Evolutionary conservation across 805 yeast species (phyloP).

Genomic region (Wickerhamomyces silvicola): DNA sequence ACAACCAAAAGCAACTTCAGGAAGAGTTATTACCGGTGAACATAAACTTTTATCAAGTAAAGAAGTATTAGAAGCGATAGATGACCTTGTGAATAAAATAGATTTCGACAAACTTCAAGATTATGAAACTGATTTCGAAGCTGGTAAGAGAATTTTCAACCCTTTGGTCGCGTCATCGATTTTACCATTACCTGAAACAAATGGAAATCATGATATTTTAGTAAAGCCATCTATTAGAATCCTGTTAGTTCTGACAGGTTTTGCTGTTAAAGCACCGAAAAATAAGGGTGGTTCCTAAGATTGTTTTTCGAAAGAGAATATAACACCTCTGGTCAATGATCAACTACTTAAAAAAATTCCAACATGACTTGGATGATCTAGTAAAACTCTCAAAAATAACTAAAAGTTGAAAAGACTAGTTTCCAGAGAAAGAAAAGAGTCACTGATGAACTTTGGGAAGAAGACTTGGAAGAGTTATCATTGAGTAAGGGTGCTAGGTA

Average conservation of each 20-base stretch:
- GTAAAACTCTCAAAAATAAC: slow-evolving; percentile 14
- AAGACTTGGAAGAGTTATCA: slow-evolving; percentile 9
- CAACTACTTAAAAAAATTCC: slow-evolving; percentile 5
- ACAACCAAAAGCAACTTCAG: slow-evolving; percentile 27
- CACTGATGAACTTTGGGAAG: slow-evolving; percentile 5
- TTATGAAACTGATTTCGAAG: slow-evolving; percentile 19
- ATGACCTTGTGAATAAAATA: slow-evolving; percentile 35
- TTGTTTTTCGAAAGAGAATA: slow-evolving; percentile 10
- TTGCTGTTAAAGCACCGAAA: slow-evolving; percentile 8
- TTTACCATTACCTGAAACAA: slow-evolving; percentile 9
- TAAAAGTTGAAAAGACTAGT: slow-evolving; percentile 11
- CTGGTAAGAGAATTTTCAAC: slow-evolving; percentile 13
- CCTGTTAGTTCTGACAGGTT: slow-evolving; percentile 15
- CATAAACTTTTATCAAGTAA: slow-evolving; percentile 27
- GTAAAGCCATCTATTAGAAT: slow-evolving; percentile 19
- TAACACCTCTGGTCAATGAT: slow-evolving; percentile 22
- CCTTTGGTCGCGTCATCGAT: slow-evolving; percentile 10
- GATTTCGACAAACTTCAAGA: slow-evolving; percentile 29
- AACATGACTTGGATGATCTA: slow-evolving; percentile 10
- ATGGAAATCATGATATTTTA: slow-evolving; percentile 17
- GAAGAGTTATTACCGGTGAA: slow-evolving; percentile 18
- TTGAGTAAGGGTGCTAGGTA: slow-evolving; percentile 5
- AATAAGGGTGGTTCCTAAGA: slow-evolving; percentile 7
- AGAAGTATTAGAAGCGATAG: slow-evolving; percentile 38
- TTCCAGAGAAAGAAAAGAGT: slow-evolving; percentile 7